phyloP scores from a whole-genome alignment of 139 green algal species.

The Pleodorina starrii region DNA sequence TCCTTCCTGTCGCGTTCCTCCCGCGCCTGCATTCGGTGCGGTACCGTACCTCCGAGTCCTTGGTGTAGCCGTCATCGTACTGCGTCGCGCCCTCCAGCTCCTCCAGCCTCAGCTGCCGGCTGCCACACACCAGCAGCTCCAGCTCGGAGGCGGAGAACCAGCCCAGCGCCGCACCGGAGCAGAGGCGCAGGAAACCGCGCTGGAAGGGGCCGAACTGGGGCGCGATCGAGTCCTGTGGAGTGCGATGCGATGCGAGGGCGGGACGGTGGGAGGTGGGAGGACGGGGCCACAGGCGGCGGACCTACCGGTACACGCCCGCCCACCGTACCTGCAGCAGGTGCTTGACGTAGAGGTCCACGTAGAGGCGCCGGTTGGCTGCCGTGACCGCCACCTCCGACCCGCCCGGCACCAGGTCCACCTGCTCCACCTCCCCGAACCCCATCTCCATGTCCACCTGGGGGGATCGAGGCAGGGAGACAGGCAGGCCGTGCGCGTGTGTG shows the following conservation, averaged over 20 bases:
- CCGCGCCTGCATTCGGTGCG: too few species aligned
- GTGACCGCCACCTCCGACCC: conserved; percentile 72
- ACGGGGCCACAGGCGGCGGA: too few species aligned
- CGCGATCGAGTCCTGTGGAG: conserved; percentile 58
- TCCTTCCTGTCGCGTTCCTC: too few species aligned
- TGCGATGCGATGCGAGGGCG: background rate
- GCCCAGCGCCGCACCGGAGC: conserved; percentile 64
- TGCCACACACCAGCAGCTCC: conserved; percentile 86
- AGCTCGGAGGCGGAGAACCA: conserved; percentile 79
- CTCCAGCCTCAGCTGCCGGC: conserved; percentile 74
- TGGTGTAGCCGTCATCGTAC: conserved; percentile 84
- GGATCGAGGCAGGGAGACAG: too few species aligned
- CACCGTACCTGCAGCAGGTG: conserved; percentile 57
- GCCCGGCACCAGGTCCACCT: conserved; percentile 70
- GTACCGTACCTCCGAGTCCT: conserved; percentile 53
- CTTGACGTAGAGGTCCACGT: conserved; percentile 71
- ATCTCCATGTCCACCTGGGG: conserved; percentile 53
- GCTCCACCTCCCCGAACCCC: conserved; percentile 63
- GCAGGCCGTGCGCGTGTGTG: too few species aligned
- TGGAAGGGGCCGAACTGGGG: conserved; percentile 81
- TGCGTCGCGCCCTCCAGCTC: conserved; percentile 74
- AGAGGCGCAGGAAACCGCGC: conserved; percentile 77
- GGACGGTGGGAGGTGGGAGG: background rate
- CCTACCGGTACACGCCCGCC: too few species aligned
- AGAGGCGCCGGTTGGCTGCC: conserved; percentile 73